Conservation (phyloP, 2,329 filamentous ascomycete species). For the Fusarium fracticaudum region DNA sequence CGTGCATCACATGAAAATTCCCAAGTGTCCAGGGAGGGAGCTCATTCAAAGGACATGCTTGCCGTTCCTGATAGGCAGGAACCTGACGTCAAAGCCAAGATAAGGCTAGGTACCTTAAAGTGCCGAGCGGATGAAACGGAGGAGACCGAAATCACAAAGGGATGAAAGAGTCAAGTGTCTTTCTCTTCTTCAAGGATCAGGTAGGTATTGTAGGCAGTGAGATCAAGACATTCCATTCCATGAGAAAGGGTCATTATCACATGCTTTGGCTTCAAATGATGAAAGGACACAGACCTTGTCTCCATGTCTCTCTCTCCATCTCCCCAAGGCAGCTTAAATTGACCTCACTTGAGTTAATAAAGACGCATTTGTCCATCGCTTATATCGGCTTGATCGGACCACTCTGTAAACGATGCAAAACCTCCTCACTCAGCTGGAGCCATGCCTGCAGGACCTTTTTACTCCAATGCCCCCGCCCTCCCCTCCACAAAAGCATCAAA, state of each 20-base stretch:
- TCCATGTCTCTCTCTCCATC: background rate
- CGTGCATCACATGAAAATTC: conserved; percentile 29
- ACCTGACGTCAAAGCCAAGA: conserved; percentile 40
- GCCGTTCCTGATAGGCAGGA: conserved; percentile 41
- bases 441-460: background rate
- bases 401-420: background rate
- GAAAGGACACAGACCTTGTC: background rate
- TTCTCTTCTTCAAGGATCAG: background rate
- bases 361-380: conserved; percentile 1
- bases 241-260: background rate
- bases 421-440: background rate
- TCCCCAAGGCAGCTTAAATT: background rate
- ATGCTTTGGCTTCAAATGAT: background rate
- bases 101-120: conserved; percentile 1
- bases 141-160: conserved; percentile 14
- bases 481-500: conserved; percentile 10
- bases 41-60: conserved; percentile 25
- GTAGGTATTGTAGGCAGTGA: background rate
- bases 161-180: background rate
- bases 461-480: conserved; percentile 6
- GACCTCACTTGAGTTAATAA: background rate
- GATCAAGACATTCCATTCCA: background rate
- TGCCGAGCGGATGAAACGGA: background rate
- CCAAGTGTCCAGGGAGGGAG: background rate
- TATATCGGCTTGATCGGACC: conserved; percentile 1